Percentiles rank a stretch among this genome's conserved stretches.
Conservation (phyloP, 2,329 filamentous ascomycete genomes). For the Colletotrichum sp. region DNA sequence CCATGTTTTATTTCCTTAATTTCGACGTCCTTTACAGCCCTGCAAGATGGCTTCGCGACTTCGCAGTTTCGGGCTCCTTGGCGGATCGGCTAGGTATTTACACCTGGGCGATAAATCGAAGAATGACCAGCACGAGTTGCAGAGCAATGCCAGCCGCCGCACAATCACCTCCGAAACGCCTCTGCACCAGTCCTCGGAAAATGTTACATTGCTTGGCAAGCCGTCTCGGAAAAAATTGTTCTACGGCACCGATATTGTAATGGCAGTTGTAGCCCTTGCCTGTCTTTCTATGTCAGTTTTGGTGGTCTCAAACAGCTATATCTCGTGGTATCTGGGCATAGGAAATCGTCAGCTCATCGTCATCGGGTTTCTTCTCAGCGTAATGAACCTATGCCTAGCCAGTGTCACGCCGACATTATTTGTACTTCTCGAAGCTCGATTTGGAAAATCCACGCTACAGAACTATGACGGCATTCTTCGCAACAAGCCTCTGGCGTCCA, state of each 20-base stretch:
- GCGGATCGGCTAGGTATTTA: too few species aligned
- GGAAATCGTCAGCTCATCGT: rapidly evolving
- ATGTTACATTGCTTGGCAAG: too few species aligned
- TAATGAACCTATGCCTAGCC: not conserved
- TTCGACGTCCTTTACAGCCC: too few species aligned
- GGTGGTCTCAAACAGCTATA: rapidly evolving
- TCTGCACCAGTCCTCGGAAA: rapidly evolving
- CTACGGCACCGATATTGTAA: rapidly evolving
- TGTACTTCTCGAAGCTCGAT: rapidly evolving
- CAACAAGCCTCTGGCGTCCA: not conserved
- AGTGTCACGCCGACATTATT: not conserved
- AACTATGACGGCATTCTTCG: not conserved
- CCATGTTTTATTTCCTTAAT: too few species aligned
- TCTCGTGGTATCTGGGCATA: not conserved
- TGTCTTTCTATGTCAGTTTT: not conserved
- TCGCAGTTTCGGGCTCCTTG: too few species aligned
- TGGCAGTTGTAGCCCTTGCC: rapidly evolving
- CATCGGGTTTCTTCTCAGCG: not conserved
- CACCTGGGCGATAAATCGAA: too few species aligned
- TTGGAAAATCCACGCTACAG: not conserved
- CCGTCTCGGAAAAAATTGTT: rapidly evolving
- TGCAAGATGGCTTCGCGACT: too few species aligned
- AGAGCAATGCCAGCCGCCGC: too few species aligned
- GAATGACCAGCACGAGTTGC: too few species aligned
- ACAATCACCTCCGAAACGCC: too few species aligned